Base-by-base conservation (phyloP, 2,329 filamentous ascomycete genomes). In the Fusarium redolens region DNA sequence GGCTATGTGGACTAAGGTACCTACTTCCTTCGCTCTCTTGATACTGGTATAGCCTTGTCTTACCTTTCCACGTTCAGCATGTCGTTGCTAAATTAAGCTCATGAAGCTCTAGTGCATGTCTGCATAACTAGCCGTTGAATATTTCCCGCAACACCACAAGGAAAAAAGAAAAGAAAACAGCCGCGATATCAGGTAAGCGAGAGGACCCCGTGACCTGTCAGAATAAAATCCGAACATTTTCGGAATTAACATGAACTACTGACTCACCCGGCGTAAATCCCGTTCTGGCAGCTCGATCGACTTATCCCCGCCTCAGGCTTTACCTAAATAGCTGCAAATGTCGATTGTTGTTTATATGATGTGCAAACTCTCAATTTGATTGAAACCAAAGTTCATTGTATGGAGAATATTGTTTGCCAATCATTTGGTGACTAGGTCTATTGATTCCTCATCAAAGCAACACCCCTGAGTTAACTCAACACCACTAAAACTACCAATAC, bases 241-340 rank as follows among this genome's bases (percentile, higher is more conserved):
- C 65, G 66, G 65, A 31, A 54, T 66, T 48, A 61, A 67, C 52
- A 25, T 57, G 30, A 37, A 30, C 37, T 8, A 58, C 52, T 75
- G 72, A 75, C 72, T 75, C 72, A 75, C 45, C 31, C 72, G 72
- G 72, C 58, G 65, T 65, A 69, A 62, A 60, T 40, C 65, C 61
- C 61, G 38, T 56, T 60, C 31, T 55, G 70, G 63, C 68, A 73
- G 67, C 70, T 68, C 41, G 30, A 43, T 58, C 33, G 45, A 35
- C 12, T 37, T 20, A 67, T 61, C 31, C 35, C 37, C 61, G 17
- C 64, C 38, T 41, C 30, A 41, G 14, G 41, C 17, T 28, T 30
- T 31, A 31, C 25, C 44, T 64, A 33, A 69, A 51, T 57, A 51
- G 44, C n/a, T 37, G 15, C 22, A 28, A 44, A 47, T 45, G 31